A percentile compares a stretch with the other conserved stretches of the same genome.
phyloP scores from a whole-genome alignment of 495 filamentous ascomycete species.

The Lepidopterella palustris region DNA sequence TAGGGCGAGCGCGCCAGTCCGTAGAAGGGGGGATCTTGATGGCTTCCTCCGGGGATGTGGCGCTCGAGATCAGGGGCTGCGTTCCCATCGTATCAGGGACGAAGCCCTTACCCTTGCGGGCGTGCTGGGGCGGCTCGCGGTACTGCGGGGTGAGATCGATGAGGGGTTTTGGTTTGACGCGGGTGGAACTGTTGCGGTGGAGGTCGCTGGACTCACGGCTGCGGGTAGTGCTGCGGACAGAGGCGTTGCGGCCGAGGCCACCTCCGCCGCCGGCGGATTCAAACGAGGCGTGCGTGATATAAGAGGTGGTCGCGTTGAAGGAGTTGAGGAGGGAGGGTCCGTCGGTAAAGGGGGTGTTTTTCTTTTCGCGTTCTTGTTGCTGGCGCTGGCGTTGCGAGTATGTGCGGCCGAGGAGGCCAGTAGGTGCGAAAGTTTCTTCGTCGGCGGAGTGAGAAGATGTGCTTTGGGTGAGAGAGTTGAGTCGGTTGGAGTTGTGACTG shows the following conservation, averaged over 20 bases:
- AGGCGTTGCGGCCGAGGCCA: conserved; percentile 13
- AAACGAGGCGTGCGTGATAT: background rate
- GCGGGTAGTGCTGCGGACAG: conserved; percentile 17
- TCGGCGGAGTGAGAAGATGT: conserved; percentile 26
- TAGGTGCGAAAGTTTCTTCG: conserved; percentile 47
- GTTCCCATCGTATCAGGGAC: conserved; percentile 46
- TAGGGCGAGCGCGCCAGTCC: conserved; percentile 45
- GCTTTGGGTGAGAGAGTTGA: conserved; percentile 16
- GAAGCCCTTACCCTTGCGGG: conserved; percentile 61
- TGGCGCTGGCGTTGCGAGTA: conserved; percentile 57
- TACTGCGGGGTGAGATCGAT: conserved; percentile 72
- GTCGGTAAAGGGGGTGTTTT: conserved; percentile 41
- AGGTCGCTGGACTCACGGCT: conserved; percentile 25
- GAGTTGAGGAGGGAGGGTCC: conserved; percentile 49
- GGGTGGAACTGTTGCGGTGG: conserved; percentile 27
- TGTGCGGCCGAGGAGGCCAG: conserved; percentile 54
- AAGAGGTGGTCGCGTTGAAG: conserved; percentile 12
- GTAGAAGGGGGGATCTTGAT: conserved; percentile 48
- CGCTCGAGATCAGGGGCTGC: conserved; percentile 59
- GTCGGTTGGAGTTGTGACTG: conserved; percentile 4
- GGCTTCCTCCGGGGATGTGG: conserved; percentile 50
- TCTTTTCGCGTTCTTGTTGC: conserved; percentile 47
- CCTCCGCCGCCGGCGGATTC: conserved; percentile 7
- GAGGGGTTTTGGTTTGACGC: conserved; percentile 51
- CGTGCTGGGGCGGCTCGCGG: conserved; percentile 65